Evolutionary conservation across 2,329 filamentous ascomycete species (phyloP), one percentile per base, ranked within the genome.

Genomic region (Claviceps sp.): DNA sequence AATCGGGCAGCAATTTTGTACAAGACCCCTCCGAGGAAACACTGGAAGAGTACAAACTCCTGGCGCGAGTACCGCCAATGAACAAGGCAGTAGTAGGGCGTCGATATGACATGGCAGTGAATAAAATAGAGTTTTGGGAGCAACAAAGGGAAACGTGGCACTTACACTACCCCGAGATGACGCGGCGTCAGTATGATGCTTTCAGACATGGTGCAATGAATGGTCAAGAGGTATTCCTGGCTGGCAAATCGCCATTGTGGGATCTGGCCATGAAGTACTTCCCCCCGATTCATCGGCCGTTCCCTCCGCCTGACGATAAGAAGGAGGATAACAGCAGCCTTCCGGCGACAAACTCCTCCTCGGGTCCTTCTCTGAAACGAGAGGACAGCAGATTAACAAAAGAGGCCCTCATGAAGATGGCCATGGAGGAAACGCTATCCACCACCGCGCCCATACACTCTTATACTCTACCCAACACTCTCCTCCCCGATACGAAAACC

Each of bases 111-210:
- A 67, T 70, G 20, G 75, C 76, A 4, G 72, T 81, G 13, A 69
- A 72, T 57, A 81, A 82, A 56, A 71, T 68, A 6, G 70, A 70
- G 1, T 84, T 77, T 59, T 84, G 81, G 81, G 72, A 75, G 47
- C 68, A 70, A 45, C 74, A 82, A 57, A 68, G 68, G 52, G 67
- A 61, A 20, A 81, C 77, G 1, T 81, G 79, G 72, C 81, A 84
- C 56, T 68, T 81, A 4, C 63, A 76, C 49, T 84, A 84, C 57
- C 81, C 81, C 0, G 76, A 80, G 55, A 82, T 84, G 78, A 81
- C 75, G 0, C 73, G 78, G 52, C 67, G 78, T 6, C 79, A 84
- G 55, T 74, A 75, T 52, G 71, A 75, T 37, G 75, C 73, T 2
- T 82, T 81, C 62, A 65, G 70, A 18, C 62, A 70, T n/a, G 77